Evolutionary conservation across 2,329 filamentous ascomycete species (phyloP), one percentile per base, ranked within the genome.

Genomic region (Claviceps maximensis): DNA sequence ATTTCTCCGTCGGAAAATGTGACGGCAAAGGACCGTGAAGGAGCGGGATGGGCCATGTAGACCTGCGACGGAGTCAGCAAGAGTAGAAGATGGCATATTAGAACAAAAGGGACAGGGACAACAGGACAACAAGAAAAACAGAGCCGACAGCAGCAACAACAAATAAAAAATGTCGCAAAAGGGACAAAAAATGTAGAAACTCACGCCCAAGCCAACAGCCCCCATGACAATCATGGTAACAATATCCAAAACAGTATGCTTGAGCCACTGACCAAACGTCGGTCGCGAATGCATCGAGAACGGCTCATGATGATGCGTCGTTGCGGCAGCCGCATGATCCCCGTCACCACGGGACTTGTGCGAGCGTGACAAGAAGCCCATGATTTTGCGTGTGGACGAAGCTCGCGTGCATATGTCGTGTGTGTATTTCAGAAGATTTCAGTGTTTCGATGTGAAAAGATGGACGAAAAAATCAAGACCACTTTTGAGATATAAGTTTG

Each of bases 181-280:
- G 8, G 21, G n/a, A 38, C n/a, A 13, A 15, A 29, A 36, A 7
- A 6, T 25, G 23, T 15, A 6, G 13, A 4, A 3, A 61, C 75
- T 63, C 73, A 86, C 82, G 54, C 82, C 83, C 0, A 87, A 73
- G 17, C 83, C 83, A 48, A 87, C 68, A 13, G 75, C 79, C 10
- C 84, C 83, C 74, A 87, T 78, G 25, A 70, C 64, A 9, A 71
- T 69, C 82, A 87, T 87, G 33, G 82, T 85, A 21, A 84, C 50
- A 51, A 87, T 76, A 61, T 87, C 84, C 13, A 86, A 67, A 74
- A 78, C 82, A 4, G 81, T 84, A 9, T 73, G 72, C 65, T 83
- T 85, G 57, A 86, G 64, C 84, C 84, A 87, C 62, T 84, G 80
- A 3, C 83, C 82, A 58, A 87, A 84, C 2, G 70, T 75, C 2